Percentiles rank a stretch among this genome's conserved stretches.
Conservation (phyloP, 352 stramenopile genomes). For the Globisporangium cylindrosporum region DNA sequence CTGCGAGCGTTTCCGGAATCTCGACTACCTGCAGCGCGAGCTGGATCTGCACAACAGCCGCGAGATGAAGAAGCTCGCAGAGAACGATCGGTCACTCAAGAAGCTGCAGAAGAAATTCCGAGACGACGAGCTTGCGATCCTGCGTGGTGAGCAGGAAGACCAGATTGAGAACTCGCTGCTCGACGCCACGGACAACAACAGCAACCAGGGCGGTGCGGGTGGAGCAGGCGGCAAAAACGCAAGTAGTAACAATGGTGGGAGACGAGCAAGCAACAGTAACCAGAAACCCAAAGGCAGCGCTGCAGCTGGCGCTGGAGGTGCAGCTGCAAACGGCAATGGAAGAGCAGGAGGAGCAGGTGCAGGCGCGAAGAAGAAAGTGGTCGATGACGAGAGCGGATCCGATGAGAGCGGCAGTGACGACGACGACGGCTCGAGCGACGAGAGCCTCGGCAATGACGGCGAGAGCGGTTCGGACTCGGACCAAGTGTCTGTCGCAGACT, state of each 20-base stretch:
- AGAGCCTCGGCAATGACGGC: constrained; percentile 29
- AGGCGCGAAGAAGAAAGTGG: constrained; percentile 34
- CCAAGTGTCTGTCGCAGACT: constrained; percentile 81
- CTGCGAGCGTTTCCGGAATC: constrained; percentile 93
- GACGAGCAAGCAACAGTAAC: constrained; percentile 40
- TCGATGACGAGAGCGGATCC: constrained; percentile 24
- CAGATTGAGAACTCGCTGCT: constrained; percentile 63
- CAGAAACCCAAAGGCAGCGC: constrained; percentile 32
- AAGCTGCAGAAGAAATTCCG: constrained; percentile 92
- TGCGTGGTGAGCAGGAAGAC: constrained; percentile 87
- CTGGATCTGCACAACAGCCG: constrained; percentile 87
- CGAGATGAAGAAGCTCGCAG: constrained; percentile 85
- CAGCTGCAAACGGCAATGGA: neutral
- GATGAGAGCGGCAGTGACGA: constrained; percentile 46
- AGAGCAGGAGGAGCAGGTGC: constrained; percentile 12
- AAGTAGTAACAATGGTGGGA: constrained; percentile 23
- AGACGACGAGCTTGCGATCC: constrained; percentile 88
- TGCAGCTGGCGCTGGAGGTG: neutral
- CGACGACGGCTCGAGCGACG: constrained; percentile 53
- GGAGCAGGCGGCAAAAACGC: constrained; percentile 10
- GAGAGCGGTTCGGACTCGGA: constrained; percentile 64
- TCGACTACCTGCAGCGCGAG: constrained; percentile 96
- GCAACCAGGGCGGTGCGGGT: constrained; percentile 44
- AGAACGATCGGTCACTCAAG: constrained; percentile 89
- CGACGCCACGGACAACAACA: constrained; percentile 36